Evolutionary conservation across 768 basidiomycete genomes (phyloP).

Genomic region (Hygrophorus russula): DNA sequence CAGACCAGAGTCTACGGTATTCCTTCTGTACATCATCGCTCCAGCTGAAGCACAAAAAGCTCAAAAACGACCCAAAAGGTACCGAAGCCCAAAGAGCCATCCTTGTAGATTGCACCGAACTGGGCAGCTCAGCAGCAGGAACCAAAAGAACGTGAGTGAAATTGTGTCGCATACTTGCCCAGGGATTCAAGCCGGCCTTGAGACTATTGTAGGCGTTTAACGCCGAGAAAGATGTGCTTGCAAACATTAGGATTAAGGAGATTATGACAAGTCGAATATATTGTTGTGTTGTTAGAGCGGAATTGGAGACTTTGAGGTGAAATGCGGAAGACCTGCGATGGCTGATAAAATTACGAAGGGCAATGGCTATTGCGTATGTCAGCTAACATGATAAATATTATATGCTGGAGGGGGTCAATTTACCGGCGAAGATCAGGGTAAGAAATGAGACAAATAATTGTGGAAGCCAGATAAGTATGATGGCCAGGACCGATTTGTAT

Average conservation of each 20-base stretch:
- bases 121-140: background rate
- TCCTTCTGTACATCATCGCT: conserved; percentile 34
- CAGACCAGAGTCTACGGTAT: conserved; percentile 16
- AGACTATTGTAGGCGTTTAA: conserved; percentile 26
- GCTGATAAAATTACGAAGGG: conserved; percentile 27
- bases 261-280: conserved; percentile 57
- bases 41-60: conserved; percentile 46
- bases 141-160: conserved; percentile 14
- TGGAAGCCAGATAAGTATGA: conserved; percentile 22
- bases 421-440: conserved; percentile 27
- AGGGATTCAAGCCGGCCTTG: conserved; percentile 25
- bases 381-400: conserved; percentile 4
- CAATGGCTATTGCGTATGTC: conserved; percentile 9
- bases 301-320: conserved; percentile 25
- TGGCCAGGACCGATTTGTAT: conserved; percentile 20
- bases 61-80: conserved; percentile 24
- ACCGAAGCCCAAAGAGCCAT: conserved; percentile 4
- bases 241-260: conserved; percentile 32
- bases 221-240: conserved; percentile 21
- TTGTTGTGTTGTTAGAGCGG: conserved; percentile 21
- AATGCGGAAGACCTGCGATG: conserved; percentile 37
- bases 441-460: conserved; percentile 21
- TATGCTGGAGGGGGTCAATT: conserved; percentile 9
- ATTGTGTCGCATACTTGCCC: conserved; percentile 38
- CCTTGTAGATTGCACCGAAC: background rate